These are phyloP conservation scores for Hemisphaericaspora xylofermentans DNA, from an alignment of 1,139 yeast species.

Conservation along the genomic window DNA sequence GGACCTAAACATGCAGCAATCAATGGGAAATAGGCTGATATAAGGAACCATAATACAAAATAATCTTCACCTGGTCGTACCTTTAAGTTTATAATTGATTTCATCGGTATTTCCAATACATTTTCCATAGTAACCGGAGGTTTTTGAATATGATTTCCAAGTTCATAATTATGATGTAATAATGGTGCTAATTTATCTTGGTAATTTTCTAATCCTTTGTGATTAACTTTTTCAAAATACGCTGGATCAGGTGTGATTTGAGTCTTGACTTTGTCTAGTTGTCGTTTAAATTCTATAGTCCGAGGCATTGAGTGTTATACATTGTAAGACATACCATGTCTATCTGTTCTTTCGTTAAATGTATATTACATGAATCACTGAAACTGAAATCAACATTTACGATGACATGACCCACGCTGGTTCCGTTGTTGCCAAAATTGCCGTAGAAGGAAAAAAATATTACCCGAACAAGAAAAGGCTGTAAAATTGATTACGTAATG, in stretches of 20 bases:
- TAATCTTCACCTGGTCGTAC: conserved; percentile 47
- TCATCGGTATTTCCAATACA: conserved; percentile 34
- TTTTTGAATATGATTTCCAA: neutral
- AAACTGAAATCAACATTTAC: too few species aligned
- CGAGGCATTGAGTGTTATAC: neutral
- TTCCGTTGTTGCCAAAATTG: too few species aligned
- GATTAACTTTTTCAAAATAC: neutral
- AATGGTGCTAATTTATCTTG: conserved; percentile 19
- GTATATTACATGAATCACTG: too few species aligned
- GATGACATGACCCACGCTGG: too few species aligned
- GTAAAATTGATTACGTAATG: too few species aligned
- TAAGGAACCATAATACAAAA: conserved; percentile 58
- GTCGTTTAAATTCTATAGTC: neutral
- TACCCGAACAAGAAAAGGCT: too few species aligned
- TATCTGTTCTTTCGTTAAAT: too few species aligned
- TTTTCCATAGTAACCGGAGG: conserved; percentile 24
- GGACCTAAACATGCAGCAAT: conserved; percentile 79
- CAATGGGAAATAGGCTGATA: conserved; percentile 69
- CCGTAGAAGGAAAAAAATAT: too few species aligned
- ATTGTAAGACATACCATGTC: neutral
- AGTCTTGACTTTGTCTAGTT: neutral
- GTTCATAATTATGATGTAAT: conserved; percentile 8
- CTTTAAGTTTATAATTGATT: conserved; percentile 28
- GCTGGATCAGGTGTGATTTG: conserved; percentile 10
- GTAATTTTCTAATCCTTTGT: conserved; percentile 10